Evolutionary conservation across 208 protist species (phyloP).

Genomic region (Paratrypanosoma confusum): DNA sequence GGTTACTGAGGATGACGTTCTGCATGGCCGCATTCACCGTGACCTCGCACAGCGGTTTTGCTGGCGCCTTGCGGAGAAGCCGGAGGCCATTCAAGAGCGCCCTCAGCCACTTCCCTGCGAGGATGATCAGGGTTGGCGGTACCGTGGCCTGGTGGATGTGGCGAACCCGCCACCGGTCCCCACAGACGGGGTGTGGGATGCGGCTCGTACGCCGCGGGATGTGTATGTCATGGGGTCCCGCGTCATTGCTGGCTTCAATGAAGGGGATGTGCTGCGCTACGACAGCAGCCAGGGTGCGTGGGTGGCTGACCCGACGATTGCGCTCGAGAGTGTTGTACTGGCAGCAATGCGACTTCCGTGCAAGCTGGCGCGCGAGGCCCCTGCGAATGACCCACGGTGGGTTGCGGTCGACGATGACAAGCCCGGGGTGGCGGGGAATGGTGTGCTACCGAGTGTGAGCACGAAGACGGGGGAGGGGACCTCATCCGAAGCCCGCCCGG

Average conservation of each 20-base stretch:
- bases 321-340: constrained; percentile 65
- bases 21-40: constrained; percentile 61
- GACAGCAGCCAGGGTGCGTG: constrained; percentile 33
- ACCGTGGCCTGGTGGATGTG: constrained; percentile 59
- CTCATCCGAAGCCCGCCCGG: constrained; percentile 9
- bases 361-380: constrained; percentile 51
- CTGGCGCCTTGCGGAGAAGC: constrained; percentile 52
- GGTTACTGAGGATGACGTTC: constrained; percentile 69
- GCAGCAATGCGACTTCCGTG: constrained; percentile 68
- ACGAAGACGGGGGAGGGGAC: constrained; percentile 13
- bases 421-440: constrained; percentile 6
- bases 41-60: constrained; percentile 57
- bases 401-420: constrained; percentile 15
- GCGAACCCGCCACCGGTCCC: constrained; percentile 43
- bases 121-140: constrained; percentile 57
- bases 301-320: constrained; percentile 55
- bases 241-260: constrained; percentile 67
- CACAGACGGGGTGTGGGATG: background rate
- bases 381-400: constrained; percentile 42
- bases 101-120: constrained; percentile 35
- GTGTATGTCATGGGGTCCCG: constrained; percentile 76
- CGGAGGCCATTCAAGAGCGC: constrained; percentile 50
- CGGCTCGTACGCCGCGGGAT: constrained; percentile 18
- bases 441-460: constrained; percentile 1
- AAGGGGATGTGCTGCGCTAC: constrained; percentile 68